These are phyloP conservation scores for Solanum virginianum DNA, from an alignment of 257 asterid genomes.

Conservation along the genomic window DNA sequence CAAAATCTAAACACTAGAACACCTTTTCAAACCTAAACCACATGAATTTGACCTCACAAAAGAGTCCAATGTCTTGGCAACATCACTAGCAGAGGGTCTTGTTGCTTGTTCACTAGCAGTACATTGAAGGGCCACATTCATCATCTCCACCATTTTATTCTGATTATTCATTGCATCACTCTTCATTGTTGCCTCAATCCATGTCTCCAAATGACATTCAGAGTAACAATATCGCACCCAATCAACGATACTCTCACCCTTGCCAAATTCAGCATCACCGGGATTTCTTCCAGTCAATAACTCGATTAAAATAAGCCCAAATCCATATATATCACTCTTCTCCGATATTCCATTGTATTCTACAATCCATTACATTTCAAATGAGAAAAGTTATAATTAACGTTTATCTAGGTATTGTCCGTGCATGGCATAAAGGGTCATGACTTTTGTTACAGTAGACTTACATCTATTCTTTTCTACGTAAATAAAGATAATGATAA, in stretches of 20 bases:
- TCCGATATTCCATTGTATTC: conserved; percentile 25
- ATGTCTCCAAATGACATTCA: conserved; percentile 58
- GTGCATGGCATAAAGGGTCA: conserved; percentile 21
- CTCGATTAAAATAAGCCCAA: conserved; percentile 58
- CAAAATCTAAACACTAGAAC: conserved; percentile 10
- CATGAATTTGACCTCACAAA: conserved; percentile 31
- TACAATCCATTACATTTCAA: not conserved
- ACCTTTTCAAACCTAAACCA: conserved; percentile 31
- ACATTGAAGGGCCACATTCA: conserved; percentile 76
- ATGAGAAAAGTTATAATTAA: not conserved
- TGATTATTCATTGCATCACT: conserved; percentile 10
- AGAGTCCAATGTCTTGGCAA: conserved; percentile 37
- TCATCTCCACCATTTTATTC: conserved; percentile 54
- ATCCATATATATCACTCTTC: conserved; percentile 45
- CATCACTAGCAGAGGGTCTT: conserved; percentile 40
- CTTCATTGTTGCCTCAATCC: conserved; percentile 54
- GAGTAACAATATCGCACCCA: conserved; percentile 89
- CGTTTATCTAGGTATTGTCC: not conserved
- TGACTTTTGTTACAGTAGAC: not conserved
- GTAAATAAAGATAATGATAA: not conserved
- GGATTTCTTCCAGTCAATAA: conserved; percentile 66
- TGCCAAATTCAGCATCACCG: conserved; percentile 34
- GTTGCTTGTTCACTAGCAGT: conserved; percentile 57
- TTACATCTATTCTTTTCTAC: not conserved
- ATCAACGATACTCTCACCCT: conserved; percentile 39